Conservation (phyloP, 2,329 filamentous ascomycete species). For the Calonectria hongkongensis region DNA sequence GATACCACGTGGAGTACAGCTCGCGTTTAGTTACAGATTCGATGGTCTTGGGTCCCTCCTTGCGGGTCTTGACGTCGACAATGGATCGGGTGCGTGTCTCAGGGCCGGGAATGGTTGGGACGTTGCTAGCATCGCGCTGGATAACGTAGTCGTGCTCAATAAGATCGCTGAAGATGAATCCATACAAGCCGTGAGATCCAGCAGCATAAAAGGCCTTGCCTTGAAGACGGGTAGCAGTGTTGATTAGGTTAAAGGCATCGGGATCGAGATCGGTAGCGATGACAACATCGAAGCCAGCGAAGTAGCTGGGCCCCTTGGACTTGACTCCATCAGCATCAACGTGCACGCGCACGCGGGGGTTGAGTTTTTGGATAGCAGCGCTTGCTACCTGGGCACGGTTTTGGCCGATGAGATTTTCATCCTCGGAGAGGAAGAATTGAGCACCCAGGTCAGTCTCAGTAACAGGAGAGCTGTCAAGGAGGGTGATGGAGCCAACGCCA, state of each 20-base stretch:
- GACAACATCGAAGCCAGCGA: conserved; percentile 86
- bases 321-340: conserved; percentile 81
- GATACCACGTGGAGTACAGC: conserved; percentile 88
- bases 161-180: conserved; percentile 95
- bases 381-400: conserved; percentile 90
- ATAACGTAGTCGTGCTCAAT: conserved; percentile 93
- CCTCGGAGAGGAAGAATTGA: conserved; percentile 84
- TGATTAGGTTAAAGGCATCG: conserved; percentile 84
- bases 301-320: conserved; percentile 83
- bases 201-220: conserved; percentile 92
- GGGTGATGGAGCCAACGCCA: conserved; percentile 91
- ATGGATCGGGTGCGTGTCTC: conserved; percentile 89
- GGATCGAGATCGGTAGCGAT: conserved; percentile 93
- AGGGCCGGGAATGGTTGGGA: conserved; percentile 73
- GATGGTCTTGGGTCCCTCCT: conserved; percentile 79
- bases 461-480: conserved; percentile 86
- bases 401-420: conserved; percentile 82
- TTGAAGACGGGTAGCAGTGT: conserved; percentile 88
- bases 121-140: conserved; percentile 88
- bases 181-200: conserved; percentile 91
- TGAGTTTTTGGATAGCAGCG: conserved; percentile 87
- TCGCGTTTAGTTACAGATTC: conserved; percentile 96
- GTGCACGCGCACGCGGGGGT: conserved; percentile 88
- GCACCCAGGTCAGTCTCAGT: conserved; percentile 87
- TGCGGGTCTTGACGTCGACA: conserved; percentile 81